Conservation (phyloP, 2,329 filamentous ascomycete species). For the Verticillium nubilum region DNA sequence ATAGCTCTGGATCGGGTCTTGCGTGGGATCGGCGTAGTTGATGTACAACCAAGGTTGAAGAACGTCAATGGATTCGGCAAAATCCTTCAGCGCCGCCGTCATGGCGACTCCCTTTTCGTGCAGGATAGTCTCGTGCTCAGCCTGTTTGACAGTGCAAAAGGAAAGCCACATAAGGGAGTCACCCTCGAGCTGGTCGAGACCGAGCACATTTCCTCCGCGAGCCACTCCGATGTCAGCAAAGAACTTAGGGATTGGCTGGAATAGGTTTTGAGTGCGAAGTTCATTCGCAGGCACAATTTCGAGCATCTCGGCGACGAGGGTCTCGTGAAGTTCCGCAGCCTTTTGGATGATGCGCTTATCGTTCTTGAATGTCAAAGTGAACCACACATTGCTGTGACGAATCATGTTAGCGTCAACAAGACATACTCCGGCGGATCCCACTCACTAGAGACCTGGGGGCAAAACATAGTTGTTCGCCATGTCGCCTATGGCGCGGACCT, state of each 20-base stretch:
- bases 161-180: slow-evolving; percentile 6
- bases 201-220: slow-evolving; percentile 7
- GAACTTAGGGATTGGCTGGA: slow-evolving; percentile 9
- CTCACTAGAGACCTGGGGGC: slow-evolving; percentile 3
- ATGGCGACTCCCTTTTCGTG: neutral
- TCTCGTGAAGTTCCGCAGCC: slow-evolving; percentile 8
- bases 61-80: slow-evolving; percentile 4
- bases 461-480: slow-evolving; percentile 8
- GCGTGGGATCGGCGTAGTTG: slow-evolving; percentile 33
- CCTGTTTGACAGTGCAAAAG: neutral
- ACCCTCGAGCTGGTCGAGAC: slow-evolving; percentile 5
- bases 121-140: neutral
- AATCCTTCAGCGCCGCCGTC: slow-evolving; percentile 2
- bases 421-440: neutral
- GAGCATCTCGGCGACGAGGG: slow-evolving; percentile 2
- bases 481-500: slow-evolving; percentile 3
- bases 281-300: slow-evolving; percentile 3
- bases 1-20: slow-evolving; percentile 29
- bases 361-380: slow-evolving; percentile 9
- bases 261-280: slow-evolving; percentile 6
- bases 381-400: neutral
- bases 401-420: neutral
- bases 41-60: slow-evolving; percentile 36
- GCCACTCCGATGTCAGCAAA: slow-evolving; percentile 8
- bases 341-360: slow-evolving; percentile 11